Base-by-base conservation (phyloP, 2,329 filamentous ascomycete genomes). In the Xylogone sp. region DNA sequence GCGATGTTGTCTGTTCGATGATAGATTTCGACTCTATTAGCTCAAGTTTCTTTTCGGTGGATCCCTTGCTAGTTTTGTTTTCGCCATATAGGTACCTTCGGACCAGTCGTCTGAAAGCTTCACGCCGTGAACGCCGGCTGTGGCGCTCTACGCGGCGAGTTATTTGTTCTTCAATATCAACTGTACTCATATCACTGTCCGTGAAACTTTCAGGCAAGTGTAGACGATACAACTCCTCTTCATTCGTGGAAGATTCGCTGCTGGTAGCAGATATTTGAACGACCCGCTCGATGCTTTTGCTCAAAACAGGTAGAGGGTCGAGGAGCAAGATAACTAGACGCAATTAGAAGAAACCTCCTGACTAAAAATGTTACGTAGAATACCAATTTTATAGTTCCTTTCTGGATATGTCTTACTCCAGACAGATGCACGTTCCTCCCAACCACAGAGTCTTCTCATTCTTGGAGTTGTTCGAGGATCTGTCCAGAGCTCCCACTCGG, bases 351-450 rank as follows among this genome's bases (percentile, higher is more conserved):
- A 13, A 22, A 13, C 19, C 18, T 19, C 20, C 5, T 9, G 10
- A n/a, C n/a, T 43, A 4, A 31, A n/a, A 6, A 31, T 21, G 22
- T 20, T 22, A 3, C 4, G 18, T 16, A 13, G 45, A 24, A 12
- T 51, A 52, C 49, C 49, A 45, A 53, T 51, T 27, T 22, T 21
- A 46, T 42, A 54, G 18, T 49, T 31, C 44, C 18, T 53, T 42
- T 39, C 21, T n/a, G 19, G 29, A 6, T 46, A 8, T 22, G 46
- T 49, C 43, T 43, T 31, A 18, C 46, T 58, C 61, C 59, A 64
- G 22, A 62, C 48, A n/a, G 59, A 56, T 12, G 53, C 46, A 31
- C 53, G 46, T 51, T 62, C 58, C 24, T 56, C 57, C 43, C 53
- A 55, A 2, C 52, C 57, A 53, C 52, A 52, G 22, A 51, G 43